Conservation (phyloP, 179 eudicot genomes). For the Beta lomatogona region DNA sequence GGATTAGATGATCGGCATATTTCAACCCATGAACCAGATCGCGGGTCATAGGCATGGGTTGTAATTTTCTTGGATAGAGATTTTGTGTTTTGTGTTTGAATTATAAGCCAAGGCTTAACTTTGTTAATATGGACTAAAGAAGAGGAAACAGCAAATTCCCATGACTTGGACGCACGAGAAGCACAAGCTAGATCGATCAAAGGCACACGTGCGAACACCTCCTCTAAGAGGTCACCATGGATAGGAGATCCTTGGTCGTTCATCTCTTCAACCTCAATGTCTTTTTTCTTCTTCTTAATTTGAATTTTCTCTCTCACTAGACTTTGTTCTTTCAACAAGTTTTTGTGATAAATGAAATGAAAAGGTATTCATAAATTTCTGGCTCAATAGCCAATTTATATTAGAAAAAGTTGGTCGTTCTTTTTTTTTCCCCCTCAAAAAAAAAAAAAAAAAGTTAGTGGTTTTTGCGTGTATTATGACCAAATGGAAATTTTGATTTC, state of each 20-base stretch:
- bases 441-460: background rate
- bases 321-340: background rate
- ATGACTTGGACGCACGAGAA: slow-evolving; percentile 54
- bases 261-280: background rate
- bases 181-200: slow-evolving; percentile 53
- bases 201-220: slow-evolving; percentile 54
- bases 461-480: background rate
- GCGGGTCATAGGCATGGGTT: slow-evolving; percentile 56
- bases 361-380: background rate
- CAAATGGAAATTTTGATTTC: background rate
- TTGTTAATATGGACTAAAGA: slow-evolving; percentile 42
- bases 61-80: slow-evolving; percentile 25
- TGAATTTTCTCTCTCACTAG: background rate
- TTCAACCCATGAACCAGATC: slow-evolving; percentile 51
- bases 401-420: background rate
- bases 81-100: slow-evolving; percentile 42
- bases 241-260: slow-evolving; percentile 28
- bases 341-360: background rate
- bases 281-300: background rate
- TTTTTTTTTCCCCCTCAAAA: no score
- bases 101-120: slow-evolving; percentile 65
- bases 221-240: slow-evolving; percentile 56
- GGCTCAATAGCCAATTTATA: background rate
- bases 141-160: slow-evolving; percentile 48
- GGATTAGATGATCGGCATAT: slow-evolving; percentile 9